Conservation (phyloP, 305 asterid genomes). For the Vinca major region DNA sequence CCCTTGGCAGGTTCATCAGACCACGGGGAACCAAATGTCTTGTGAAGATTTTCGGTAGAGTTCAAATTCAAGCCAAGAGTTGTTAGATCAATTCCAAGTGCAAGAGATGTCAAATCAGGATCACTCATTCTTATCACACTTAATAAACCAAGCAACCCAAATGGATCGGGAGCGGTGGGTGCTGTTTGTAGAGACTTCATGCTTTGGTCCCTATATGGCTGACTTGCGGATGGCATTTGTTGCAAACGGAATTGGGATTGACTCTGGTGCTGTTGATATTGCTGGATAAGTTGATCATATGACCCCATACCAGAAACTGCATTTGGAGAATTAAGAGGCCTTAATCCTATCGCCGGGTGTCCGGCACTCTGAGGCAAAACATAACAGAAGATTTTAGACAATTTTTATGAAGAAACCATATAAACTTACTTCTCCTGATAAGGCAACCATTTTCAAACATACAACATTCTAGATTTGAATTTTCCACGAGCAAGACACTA, state of each 20-base stretch:
- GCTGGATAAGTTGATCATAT: constrained; percentile 86
- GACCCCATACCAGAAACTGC: constrained; percentile 72
- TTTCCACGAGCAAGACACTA: neutral
- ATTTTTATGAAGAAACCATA: neutral
- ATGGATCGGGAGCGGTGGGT: constrained; percentile 56
- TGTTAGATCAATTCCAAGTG: constrained; percentile 91
- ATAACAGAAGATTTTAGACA: constrained; percentile 2
- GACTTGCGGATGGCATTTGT: constrained; percentile 75
- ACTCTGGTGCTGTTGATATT: constrained; percentile 79
- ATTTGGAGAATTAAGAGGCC: constrained; percentile 69
- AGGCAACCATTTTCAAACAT: neutral
- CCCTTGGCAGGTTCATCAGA: constrained; percentile 52
- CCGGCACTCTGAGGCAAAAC: constrained; percentile 52
- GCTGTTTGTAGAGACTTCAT: constrained; percentile 59
- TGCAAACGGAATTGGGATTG: constrained; percentile 79
- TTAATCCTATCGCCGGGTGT: constrained; percentile 64
- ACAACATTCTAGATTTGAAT: neutral
- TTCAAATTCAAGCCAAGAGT: constrained; percentile 88
- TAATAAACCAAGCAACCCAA: constrained; percentile 80
- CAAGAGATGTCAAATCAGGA: constrained; percentile 81
- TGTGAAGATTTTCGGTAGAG: constrained; percentile 80
- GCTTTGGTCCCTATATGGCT: constrained; percentile 83
- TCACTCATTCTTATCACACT: constrained; percentile 80
- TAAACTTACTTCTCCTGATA: neutral
- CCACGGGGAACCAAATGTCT: constrained; percentile 86